Evolutionary conservation across 306 rosid genomes (phyloP).

Genomic region (Begonia masoniana): DNA sequence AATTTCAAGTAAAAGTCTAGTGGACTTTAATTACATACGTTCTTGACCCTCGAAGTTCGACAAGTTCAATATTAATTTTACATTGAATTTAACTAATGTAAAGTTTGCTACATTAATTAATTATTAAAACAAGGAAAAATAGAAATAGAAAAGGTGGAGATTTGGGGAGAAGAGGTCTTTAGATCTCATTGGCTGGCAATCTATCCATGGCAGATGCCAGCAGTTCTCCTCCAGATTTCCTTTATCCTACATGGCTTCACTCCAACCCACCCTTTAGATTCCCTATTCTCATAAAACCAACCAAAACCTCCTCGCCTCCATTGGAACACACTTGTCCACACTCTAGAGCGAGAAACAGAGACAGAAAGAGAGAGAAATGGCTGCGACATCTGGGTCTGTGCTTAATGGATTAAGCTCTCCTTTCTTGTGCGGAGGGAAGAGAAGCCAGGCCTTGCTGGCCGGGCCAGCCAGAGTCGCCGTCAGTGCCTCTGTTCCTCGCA

Average conservation of each 20-base stretch:
- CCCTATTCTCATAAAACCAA: conserved; percentile 4
- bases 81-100: too few relatives aligned
- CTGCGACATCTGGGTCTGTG: conserved; percentile 83
- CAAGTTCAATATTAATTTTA: too few relatives aligned
- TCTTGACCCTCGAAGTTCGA: too few relatives aligned
- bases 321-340: not conserved
- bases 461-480: conserved; percentile 23
- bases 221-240: conserved; percentile 56
- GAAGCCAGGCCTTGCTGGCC: conserved; percentile 46
- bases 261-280: conserved; percentile 22
- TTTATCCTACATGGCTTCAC: conserved; percentile 56
- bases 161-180: conserved; percentile 35
- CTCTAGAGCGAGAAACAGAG: not conserved
- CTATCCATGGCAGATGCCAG: conserved; percentile 46
- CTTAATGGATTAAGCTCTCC: conserved; percentile 70
- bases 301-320: not conserved
- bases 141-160: too few relatives aligned
- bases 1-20: too few relatives aligned
- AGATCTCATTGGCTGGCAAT: conserved; percentile 69
- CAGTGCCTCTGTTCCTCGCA: conserved; percentile 30
- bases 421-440: conserved; percentile 72
- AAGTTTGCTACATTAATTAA: too few relatives aligned
- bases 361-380: conserved; percentile 26
- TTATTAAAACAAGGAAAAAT: too few relatives aligned
- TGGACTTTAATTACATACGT: too few relatives aligned